These are phyloP conservation scores for Arabidopsis hybrid DNA, from an alignment of 441 rosid species.

Conservation along the genomic window DNA sequence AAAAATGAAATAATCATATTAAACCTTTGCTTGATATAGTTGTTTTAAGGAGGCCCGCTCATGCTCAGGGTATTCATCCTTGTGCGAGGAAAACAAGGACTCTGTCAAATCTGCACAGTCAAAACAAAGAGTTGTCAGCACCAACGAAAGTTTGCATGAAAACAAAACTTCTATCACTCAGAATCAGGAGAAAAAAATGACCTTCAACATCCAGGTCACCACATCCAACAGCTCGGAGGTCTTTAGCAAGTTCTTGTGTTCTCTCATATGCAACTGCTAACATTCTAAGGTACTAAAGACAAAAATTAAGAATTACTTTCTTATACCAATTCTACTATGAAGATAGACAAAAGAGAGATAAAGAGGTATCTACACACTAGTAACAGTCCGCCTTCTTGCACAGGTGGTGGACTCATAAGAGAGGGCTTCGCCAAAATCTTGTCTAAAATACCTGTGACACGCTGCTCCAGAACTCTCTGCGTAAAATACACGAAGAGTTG, in stretches of 20 bases:
- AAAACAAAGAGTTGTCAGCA: slow-evolving; percentile 37
- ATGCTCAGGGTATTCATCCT: slow-evolving; percentile 96
- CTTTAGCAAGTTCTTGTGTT: slow-evolving; percentile 98
- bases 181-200: slow-evolving; percentile 47
- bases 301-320: slow-evolving; percentile 46
- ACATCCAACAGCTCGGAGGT: slow-evolving; percentile 93
- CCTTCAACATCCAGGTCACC: slow-evolving; percentile 99
- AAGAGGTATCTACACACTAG: slow-evolving; percentile 63
- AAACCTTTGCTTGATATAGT: slow-evolving; percentile 90
- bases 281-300: slow-evolving; percentile 94
- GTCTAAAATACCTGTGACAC: slow-evolving; percentile 93
- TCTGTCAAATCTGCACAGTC: slow-evolving; percentile 82
- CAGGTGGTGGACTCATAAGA: slow-evolving; percentile 86
- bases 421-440: slow-evolving; percentile 92
- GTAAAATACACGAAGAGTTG: slow-evolving; percentile 36
- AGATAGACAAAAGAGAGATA: slow-evolving; percentile 33
- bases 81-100: slow-evolving; percentile 92
- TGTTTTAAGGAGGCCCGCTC: slow-evolving; percentile 96
- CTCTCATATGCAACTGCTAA: slow-evolving; percentile 98
- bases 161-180: slow-evolving; percentile 13
- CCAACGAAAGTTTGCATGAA: slow-evolving; percentile 18
- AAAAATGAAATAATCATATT: slow-evolving; percentile 27
- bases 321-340: slow-evolving; percentile 22
- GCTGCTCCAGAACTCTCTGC: slow-evolving; percentile 98
- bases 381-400: slow-evolving; percentile 93